phyloP scores from a whole-genome alignment of 805 yeast species.

The Komagataella ulmi region DNA sequence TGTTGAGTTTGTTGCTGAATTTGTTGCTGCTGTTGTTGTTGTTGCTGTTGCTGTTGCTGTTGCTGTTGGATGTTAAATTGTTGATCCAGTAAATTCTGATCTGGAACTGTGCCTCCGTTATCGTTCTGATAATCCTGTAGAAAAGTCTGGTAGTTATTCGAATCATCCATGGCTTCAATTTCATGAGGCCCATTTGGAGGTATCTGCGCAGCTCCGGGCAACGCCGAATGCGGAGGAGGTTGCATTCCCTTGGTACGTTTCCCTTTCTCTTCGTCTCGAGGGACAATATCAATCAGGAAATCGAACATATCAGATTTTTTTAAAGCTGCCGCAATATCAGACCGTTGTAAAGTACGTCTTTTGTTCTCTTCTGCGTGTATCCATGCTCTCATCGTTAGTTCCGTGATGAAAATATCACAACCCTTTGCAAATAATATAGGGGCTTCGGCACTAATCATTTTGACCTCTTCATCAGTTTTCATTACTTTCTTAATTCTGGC shows the following conservation, averaged over 20 bases:
- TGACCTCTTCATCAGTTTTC: conserved; percentile 95
- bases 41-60: conserved; percentile 5
- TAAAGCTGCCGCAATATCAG: conserved; percentile 90
- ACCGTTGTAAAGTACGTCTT: conserved; percentile 84
- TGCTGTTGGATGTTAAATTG: neutral
- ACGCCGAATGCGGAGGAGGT: conserved; percentile 1
- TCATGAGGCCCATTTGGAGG: neutral
- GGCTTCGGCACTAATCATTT: conserved; percentile 97
- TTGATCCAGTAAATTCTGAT: conserved; percentile 7
- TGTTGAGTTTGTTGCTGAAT: conserved; percentile 5
- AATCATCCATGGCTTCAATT: conserved; percentile 9
- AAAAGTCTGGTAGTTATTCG: conserved; percentile 1
- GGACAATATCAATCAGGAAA: conserved; percentile 90
- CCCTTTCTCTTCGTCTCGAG: conserved; percentile 69
- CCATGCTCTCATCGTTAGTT: conserved; percentile 98
- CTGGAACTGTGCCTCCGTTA: conserved; percentile 10
- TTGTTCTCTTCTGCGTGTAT: conserved; percentile 95
- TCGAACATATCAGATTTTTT: conserved; percentile 96
- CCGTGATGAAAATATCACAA: conserved; percentile 94
- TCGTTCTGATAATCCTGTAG: conserved; percentile 4
- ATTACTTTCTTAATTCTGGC: conserved; percentile 95
- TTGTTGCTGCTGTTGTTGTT: conserved; percentile 7
- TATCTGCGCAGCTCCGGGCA: neutral
- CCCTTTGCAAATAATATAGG: conserved; percentile 97
- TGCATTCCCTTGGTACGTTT: conserved; percentile 12